Percentiles rank a stretch among this genome's conserved stretches.
Conservation (phyloP, 495 filamentous ascomycete species). For the Pyrenula massariospora region DNA sequence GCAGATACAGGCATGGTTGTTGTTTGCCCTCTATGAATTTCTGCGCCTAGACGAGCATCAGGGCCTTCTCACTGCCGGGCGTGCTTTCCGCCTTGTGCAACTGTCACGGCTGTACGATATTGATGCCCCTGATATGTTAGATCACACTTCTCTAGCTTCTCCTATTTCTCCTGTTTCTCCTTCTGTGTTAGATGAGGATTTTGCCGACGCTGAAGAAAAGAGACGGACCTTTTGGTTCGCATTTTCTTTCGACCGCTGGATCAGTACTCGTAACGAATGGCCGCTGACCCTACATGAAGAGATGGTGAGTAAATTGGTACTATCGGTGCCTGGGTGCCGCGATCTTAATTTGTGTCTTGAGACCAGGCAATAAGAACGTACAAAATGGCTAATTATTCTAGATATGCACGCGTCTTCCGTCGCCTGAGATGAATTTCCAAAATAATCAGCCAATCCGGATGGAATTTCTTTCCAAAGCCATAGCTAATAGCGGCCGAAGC, state of each 20-base stretch:
- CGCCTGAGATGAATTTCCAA: slow-evolving; percentile 38
- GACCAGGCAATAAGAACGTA: too few species aligned
- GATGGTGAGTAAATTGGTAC: slow-evolving; percentile 25
- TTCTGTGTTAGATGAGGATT: background rate
- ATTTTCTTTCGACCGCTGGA: slow-evolving; percentile 32
- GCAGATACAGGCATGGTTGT: slow-evolving; percentile 37
- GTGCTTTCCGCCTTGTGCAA: slow-evolving; percentile 39
- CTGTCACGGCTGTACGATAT: slow-evolving; percentile 33
- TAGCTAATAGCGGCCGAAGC: slow-evolving; percentile 19
- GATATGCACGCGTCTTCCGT: slow-evolving; percentile 28
- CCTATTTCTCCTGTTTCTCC: background rate
- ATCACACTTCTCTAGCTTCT: background rate
- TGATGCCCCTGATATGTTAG: slow-evolving; percentile 19
- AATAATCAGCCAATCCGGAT: slow-evolving; percentile 28
- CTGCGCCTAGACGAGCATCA: slow-evolving; percentile 26
- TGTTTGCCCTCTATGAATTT: slow-evolving; percentile 37
- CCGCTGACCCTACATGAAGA: slow-evolving; percentile 33
- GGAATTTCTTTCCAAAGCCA: slow-evolving; percentile 30
- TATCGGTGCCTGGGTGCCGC: too few species aligned
- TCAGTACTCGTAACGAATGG: slow-evolving; percentile 24
- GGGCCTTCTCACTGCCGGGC: slow-evolving; percentile 38
- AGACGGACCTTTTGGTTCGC: slow-evolving; percentile 37
- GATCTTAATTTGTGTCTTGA: too few species aligned
- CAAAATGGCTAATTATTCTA: too few species aligned
- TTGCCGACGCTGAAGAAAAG: slow-evolving; percentile 23